These are phyloP conservation scores for Termitomyces sp. DNA, from an alignment of 768 basidiomycete genomes.

Conservation along the genomic window DNA sequence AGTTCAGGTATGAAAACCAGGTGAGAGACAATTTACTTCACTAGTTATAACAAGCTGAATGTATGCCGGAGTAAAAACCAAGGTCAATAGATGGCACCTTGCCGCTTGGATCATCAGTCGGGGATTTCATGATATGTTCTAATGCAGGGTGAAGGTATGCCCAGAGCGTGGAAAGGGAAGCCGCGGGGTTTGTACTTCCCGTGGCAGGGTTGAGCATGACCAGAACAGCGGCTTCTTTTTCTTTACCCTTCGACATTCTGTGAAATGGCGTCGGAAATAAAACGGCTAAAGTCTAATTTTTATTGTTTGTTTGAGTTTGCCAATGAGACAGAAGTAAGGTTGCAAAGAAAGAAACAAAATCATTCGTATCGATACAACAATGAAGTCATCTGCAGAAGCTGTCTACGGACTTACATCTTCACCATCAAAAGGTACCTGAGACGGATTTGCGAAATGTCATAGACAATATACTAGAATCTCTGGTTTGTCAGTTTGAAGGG, in stretches of 20 bases:
- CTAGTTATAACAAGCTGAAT: constrained; percentile 83
- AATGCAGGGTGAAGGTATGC: constrained; percentile 69
- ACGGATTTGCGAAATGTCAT: constrained; percentile 50
- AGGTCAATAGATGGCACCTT: constrained; percentile 71
- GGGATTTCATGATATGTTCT: constrained; percentile 71
- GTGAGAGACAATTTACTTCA: constrained; percentile 28
- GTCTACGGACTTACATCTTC: constrained; percentile 26
- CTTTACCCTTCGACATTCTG: constrained; percentile 22
- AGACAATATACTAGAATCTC: constrained; percentile 51
- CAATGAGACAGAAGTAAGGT: too few relatives aligned
- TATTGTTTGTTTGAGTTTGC: neutral
- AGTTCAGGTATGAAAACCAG: constrained; percentile 13
- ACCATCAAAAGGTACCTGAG: constrained; percentile 55
- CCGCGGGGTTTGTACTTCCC: constrained; percentile 68
- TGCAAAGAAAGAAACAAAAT: neutral
- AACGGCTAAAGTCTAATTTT: neutral
- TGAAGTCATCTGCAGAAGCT: too few relatives aligned
- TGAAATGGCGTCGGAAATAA: neutral
- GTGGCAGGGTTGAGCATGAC: constrained; percentile 48
- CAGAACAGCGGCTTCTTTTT: constrained; percentile 20
- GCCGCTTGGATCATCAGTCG: constrained; percentile 45
- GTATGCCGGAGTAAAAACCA: constrained; percentile 68
- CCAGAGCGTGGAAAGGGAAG: constrained; percentile 69
- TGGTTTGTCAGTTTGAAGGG: neutral
- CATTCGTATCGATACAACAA: neutral